A percentile compares a stretch with the other conserved stretches of the same genome.
phyloP scores from a whole-genome alignment of 75 land plant species.

The Cryptomeria japonica region DNA sequence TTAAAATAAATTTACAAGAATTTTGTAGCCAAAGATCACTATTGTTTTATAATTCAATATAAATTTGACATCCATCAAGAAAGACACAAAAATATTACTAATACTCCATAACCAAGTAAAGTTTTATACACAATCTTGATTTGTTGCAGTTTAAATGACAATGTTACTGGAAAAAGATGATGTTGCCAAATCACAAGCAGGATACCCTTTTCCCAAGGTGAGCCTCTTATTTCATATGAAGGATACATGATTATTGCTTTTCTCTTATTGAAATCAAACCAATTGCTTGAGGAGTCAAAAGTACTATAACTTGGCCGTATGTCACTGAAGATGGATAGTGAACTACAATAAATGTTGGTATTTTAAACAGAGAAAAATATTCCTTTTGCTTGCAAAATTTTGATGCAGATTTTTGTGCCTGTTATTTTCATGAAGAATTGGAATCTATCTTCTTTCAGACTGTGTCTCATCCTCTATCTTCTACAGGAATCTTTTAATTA shows the following conservation, averaged over 20 bases:
- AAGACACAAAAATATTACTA: not conserved
- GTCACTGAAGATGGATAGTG: not conserved
- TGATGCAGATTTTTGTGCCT: not conserved
- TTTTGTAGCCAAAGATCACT: not conserved
- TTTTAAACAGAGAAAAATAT: not conserved
- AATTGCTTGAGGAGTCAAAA: not conserved
- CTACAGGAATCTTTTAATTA: not conserved
- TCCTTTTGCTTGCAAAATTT: not conserved
- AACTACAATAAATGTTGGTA: not conserved
- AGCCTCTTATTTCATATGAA: not conserved
- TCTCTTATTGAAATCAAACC: not conserved
- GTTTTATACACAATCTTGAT: not conserved
- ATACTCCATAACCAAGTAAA: not conserved
- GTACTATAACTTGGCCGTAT: not conserved
- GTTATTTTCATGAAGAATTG: not conserved
- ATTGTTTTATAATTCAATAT: not conserved
- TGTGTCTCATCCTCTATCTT: not conserved
- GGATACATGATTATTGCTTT: not conserved
- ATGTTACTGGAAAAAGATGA: constrained; percentile 55
- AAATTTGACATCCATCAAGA: not conserved
- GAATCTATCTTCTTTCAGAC: not conserved
- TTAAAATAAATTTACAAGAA: not conserved
- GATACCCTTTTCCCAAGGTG: constrained; percentile 83
- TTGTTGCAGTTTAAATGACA: constrained; percentile 55
- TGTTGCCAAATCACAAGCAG: constrained; percentile 59